Evolutionary conservation across 140 eudicot species (phyloP).

Genomic region (Artemisia princeps): DNA sequence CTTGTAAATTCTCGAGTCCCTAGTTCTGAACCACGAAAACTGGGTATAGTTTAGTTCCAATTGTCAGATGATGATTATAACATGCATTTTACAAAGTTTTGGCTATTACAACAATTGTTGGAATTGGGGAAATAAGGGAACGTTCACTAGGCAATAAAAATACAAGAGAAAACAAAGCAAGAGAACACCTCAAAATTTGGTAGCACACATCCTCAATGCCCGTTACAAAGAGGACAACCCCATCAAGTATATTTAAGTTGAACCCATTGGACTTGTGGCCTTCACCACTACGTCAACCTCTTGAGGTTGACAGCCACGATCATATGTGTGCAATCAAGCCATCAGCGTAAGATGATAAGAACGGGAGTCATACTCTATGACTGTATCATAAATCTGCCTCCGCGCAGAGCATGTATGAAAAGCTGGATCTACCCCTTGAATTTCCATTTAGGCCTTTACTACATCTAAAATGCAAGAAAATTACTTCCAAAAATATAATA

Average conservation of each 20-base stretch:
- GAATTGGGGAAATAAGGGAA: neutral
- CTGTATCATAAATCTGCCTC: constrained; percentile 3
- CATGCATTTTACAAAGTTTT: constrained; percentile 11
- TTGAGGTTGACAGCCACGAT: constrained; percentile 1
- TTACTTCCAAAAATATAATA: constrained; percentile 3
- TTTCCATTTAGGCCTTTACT: constrained; percentile 21
- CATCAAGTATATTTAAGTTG: neutral
- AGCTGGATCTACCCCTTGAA: constrained; percentile 7
- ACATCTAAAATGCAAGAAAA: constrained; percentile 19
- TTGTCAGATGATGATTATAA: neutral
- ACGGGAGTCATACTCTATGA: neutral
- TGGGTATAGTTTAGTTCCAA: no score
- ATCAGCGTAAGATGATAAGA: neutral
- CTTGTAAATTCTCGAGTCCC: no score
- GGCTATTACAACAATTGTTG: neutral
- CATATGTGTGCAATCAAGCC: neutral
- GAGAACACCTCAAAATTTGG: constrained; percentile 12
- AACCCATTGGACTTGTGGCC: neutral
- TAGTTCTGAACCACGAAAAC: no score
- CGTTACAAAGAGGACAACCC: neutral
- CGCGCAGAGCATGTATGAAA: constrained; percentile 18
- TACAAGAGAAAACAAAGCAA: neutral
- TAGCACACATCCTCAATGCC: neutral
- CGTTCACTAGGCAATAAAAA: neutral
- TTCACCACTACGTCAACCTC: neutral